These are phyloP conservation scores for Phytopythium ostracodes DNA, from an alignment of 352 stramenopile genomes.

Conservation along the genomic window DNA sequence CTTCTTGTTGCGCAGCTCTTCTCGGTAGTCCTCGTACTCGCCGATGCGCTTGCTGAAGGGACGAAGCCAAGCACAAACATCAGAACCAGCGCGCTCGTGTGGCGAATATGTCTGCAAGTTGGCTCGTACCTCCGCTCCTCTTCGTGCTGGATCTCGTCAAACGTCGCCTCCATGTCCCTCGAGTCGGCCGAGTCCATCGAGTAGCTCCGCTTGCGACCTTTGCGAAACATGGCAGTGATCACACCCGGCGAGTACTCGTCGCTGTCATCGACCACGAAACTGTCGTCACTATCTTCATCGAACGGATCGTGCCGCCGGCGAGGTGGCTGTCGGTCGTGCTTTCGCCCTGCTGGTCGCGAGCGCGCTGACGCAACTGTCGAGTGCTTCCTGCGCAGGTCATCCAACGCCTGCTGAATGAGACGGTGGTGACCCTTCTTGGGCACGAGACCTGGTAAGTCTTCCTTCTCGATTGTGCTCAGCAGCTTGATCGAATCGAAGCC, in stretches of 20 bases:
- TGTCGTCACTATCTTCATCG: conserved; percentile 86
- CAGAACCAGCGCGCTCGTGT: neutral
- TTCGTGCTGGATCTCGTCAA: conserved; percentile 83
- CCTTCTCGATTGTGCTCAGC: conserved; percentile 67
- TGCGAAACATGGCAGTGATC: conserved; percentile 79
- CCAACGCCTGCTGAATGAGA: conserved; percentile 73
- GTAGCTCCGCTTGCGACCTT: conserved; percentile 67
- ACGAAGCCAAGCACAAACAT: neutral
- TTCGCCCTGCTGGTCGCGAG: conserved; percentile 22
- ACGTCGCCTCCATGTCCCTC: conserved; percentile 84
- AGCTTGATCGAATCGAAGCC: conserved; percentile 87
- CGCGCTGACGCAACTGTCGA: conserved; percentile 42
- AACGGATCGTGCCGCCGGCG: conserved; percentile 49
- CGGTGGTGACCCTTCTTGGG: conserved; percentile 84
- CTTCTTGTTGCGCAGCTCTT: conserved; percentile 85
- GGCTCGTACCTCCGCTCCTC: conserved; percentile 67
- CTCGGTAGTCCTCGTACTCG: conserved; percentile 79
- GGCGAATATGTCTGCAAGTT: neutral
- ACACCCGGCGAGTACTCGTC: conserved; percentile 70
- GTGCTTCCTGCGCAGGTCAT: conserved; percentile 72
- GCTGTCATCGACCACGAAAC: conserved; percentile 80
- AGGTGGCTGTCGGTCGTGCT: conserved; percentile 14
- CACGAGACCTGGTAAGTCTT: conserved; percentile 63
- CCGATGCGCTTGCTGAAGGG: conserved; percentile 53
- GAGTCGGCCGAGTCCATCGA: conserved; percentile 80